Evolutionary conservation across 352 stramenopile genomes (phyloP).

Genomic region (Pythium rishiriense): DNA sequence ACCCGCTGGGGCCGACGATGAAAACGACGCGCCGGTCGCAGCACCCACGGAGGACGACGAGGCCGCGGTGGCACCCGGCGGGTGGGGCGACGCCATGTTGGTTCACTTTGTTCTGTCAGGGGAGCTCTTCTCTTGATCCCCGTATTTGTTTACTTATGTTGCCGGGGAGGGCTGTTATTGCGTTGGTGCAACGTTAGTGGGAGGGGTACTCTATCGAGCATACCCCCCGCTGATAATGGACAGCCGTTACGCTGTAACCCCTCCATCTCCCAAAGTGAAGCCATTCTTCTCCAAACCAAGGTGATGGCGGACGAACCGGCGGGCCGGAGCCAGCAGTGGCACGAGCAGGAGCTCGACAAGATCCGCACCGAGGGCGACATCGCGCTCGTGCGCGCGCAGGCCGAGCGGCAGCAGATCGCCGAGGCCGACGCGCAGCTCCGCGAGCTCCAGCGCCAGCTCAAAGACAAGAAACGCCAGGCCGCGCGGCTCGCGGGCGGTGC

Average conservation of each 20-base stretch:
- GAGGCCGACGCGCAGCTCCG: slow-evolving; percentile 86
- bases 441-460: slow-evolving; percentile 80
- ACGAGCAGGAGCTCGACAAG: slow-evolving; percentile 88
- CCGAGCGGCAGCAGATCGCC: slow-evolving; percentile 88
- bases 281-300: not conserved
- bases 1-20: not conserved
- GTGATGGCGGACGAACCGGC: slow-evolving; percentile 13
- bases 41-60: not conserved
- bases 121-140: too few species aligned
- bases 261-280: not conserved
- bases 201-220: not conserved
- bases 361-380: slow-evolving; percentile 71
- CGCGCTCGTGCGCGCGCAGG: slow-evolving; percentile 63
- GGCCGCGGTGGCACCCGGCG: not conserved
- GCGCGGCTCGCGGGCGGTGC: slow-evolving; percentile 25
- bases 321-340: slow-evolving; percentile 27
- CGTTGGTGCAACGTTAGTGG: not conserved
- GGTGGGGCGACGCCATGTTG: slow-evolving; percentile 1
- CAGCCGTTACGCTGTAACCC: not conserved
- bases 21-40: slow-evolving; percentile 15
- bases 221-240: not conserved
- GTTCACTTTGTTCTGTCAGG: not conserved
- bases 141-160: too few species aligned
- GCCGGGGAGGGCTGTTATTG: too few species aligned
- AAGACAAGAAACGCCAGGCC: slow-evolving; percentile 84